Evolutionary conservation across 371 early-diverging fungal species (phyloP), one percentile per base, ranked within the genome.

Genomic region (Rhizomucor miehei): DNA sequence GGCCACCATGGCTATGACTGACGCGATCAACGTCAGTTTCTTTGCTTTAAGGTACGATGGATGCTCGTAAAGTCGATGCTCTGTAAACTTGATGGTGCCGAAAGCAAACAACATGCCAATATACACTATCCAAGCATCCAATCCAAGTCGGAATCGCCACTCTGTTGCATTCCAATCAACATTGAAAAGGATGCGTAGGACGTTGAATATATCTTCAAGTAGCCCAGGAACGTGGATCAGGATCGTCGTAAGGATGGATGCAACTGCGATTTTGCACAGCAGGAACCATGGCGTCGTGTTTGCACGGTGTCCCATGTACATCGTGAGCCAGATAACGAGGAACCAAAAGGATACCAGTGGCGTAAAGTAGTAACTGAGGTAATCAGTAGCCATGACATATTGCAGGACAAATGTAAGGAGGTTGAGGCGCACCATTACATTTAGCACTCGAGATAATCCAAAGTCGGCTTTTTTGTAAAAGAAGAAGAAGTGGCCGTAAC

Each of bases 301-400:
- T 34, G 64, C 56, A 6, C 60, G 13, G 35, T 79, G 63, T 1
- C 66, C 69, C 17, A 81, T 48, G 21, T 78, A 74, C 88, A 91
- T 86, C 41, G 84, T 82, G 10, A 71, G 47, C 73, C 82, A 91
- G n/a, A 89, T 82, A 21, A 82, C 66, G 39, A 79, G 44, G 51
- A 88, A 87, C 85, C 89, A 91, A 50, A 84, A 81, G 11, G 85
- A 76, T n/a, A 87, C 87, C 34, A 91, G 62, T 14, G 90, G 89
- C n/a, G 88, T 82, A 64, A 89, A 89, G 61, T 91, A 89, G 59
- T 90, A 91, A 43, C 83, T 82, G 43, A 88, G 69, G 43, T 87
- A 86, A 54, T 81, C 73, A 17, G 84, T 82, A 60, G 79, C 72
- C 87, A 88, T 89, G 13, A 79, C 66, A 48, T 83, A 89, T 1